These are phyloP conservation scores for Gnomoniopsis sp. DNA, from an alignment of 2,329 filamentous ascomycete genomes.

Conservation along the genomic window DNA sequence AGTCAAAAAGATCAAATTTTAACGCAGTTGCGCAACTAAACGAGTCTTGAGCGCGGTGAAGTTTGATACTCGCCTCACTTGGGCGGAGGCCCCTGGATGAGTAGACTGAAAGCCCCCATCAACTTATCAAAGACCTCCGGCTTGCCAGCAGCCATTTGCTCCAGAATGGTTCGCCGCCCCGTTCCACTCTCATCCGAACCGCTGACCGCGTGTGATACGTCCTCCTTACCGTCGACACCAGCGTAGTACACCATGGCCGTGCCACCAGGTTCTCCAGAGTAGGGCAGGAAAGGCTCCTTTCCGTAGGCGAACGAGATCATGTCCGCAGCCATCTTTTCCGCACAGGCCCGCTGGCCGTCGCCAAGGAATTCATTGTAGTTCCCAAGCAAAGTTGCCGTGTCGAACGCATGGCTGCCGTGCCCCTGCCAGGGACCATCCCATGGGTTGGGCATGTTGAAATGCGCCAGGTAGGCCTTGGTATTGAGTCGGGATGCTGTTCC, in stretches of 20 bases:
- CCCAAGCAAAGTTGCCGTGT: constrained; percentile 41
- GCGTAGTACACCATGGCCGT: constrained; percentile 14
- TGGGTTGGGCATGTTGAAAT: constrained; percentile 46
- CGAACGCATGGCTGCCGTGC: constrained; percentile 39
- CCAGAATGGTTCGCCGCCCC: constrained; percentile 10
- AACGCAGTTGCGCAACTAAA: too few relatives aligned
- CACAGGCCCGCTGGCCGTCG: constrained; percentile 29
- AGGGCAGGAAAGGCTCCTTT: constrained; percentile 20
- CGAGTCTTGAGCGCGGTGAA: too few relatives aligned
- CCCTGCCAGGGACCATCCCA: constrained; percentile 41
- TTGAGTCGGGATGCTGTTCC: not conserved
- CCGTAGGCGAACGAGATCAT: constrained; percentile 37
- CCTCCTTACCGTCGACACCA: constrained; percentile 1
- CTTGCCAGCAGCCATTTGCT: constrained; percentile 5
- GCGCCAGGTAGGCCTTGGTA: constrained; percentile 17
- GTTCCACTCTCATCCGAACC: not conserved
- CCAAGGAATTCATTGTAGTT: constrained; percentile 39
- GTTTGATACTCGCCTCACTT: not conserved
- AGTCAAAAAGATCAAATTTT: too few relatives aligned
- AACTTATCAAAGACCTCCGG: constrained; percentile 13
- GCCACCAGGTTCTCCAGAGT: not conserved
- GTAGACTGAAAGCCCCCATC: constrained; percentile 10
- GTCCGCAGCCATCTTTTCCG: constrained; percentile 31
- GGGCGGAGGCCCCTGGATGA: constrained; percentile 13
- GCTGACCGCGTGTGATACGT: constrained; percentile 2